Percentiles rank a stretch among this genome's conserved stretches.
phyloP scores from a whole-genome alignment of 345 rosid genomes.

The Populus simonii region DNA sequence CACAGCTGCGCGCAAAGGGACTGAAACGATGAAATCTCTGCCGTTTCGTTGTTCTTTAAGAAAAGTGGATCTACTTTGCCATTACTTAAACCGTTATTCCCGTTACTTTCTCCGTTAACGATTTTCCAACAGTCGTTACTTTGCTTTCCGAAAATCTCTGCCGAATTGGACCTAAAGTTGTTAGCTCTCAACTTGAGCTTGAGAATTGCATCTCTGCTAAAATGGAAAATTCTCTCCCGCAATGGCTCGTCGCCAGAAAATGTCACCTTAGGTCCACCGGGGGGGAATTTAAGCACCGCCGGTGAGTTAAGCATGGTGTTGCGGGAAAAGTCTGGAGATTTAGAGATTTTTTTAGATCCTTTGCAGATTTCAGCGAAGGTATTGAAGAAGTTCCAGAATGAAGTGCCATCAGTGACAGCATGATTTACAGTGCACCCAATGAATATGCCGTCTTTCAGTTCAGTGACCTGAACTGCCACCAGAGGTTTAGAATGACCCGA shows the following conservation, averaged over 20 bases:
- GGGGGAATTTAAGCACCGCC: slow-evolving; percentile 60
- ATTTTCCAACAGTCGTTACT: slow-evolving; percentile 47
- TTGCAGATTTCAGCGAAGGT: slow-evolving; percentile 69
- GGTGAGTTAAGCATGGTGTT: slow-evolving; percentile 59
- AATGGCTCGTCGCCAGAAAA: slow-evolving; percentile 68
- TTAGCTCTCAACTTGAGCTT: slow-evolving; percentile 62
- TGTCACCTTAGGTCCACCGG: slow-evolving; percentile 71
- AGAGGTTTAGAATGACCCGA: slow-evolving; percentile 72
- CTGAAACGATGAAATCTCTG: slow-evolving; percentile 86
- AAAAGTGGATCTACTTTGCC: slow-evolving; percentile 22
- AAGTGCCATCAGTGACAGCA: slow-evolving; percentile 83
- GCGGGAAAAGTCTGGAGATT: slow-evolving; percentile 63
- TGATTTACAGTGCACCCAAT: slow-evolving; percentile 81
- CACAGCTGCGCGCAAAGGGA: slow-evolving; percentile 84
- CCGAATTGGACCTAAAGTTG: not conserved
- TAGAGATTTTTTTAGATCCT: slow-evolving; percentile 57
- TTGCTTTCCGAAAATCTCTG: slow-evolving; percentile 51
- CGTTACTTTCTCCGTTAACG: slow-evolving; percentile 42
- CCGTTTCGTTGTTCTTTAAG: slow-evolving; percentile 15
- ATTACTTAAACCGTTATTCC: slow-evolving; percentile 35
- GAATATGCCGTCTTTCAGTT: slow-evolving; percentile 70
- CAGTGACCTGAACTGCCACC: slow-evolving; percentile 79
- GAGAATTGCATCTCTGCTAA: slow-evolving; percentile 66
- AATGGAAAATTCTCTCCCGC: slow-evolving; percentile 82
- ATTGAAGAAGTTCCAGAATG: slow-evolving; percentile 95